Evolutionary conservation across 1,139 yeast genomes (phyloP).

Genomic region (Geotrichum europaeum): DNA sequence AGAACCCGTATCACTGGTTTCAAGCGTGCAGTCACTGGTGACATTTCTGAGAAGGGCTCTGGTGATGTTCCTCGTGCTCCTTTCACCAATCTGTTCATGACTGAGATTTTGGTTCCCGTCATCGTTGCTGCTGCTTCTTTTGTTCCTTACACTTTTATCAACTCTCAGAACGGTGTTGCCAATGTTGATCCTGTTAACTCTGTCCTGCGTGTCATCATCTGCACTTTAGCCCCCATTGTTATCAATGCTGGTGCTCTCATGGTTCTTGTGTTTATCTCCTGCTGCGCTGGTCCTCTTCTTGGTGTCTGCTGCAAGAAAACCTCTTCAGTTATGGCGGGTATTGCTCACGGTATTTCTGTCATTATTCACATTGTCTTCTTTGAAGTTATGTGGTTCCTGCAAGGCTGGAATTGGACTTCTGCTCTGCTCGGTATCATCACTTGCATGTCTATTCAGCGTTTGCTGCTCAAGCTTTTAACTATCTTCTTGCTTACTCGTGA

Average conservation of each 20-base stretch:
- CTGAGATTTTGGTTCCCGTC: slow-evolving; percentile 80
- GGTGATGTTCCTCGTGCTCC: slow-evolving; percentile 96
- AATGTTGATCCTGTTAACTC: slow-evolving; percentile 62
- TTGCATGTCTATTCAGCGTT: slow-evolving; percentile 81
- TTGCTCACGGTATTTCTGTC: slow-evolving; percentile 91
- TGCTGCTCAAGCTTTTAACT: slow-evolving; percentile 80
- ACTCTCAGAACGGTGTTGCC: slow-evolving; percentile 94
- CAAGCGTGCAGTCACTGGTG: slow-evolving; percentile 84
- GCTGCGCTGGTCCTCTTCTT: slow-evolving; percentile 95
- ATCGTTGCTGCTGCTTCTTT: slow-evolving; percentile 87
- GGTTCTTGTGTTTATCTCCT: slow-evolving; percentile 72
- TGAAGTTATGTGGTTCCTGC: slow-evolving; percentile 95
- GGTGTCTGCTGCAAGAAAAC: slow-evolving; percentile 97
- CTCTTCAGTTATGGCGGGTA: slow-evolving; percentile 93
- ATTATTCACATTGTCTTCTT: slow-evolving; percentile 78
- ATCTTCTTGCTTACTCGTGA: slow-evolving; percentile 83
- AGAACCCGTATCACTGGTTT: slow-evolving; percentile 98
- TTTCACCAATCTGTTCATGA: slow-evolving; percentile 75
- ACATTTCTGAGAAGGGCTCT: slow-evolving; percentile 84
- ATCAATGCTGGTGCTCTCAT: slow-evolving; percentile 66
- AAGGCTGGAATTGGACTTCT: slow-evolving; percentile 83
- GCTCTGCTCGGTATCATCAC: slow-evolving; percentile 84
- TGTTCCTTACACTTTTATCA: slow-evolving; percentile 86
- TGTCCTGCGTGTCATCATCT: slow-evolving; percentile 73
- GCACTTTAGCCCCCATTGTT: slow-evolving; percentile 88